Conservation (phyloP, 2,329 filamentous ascomycete species). For the Metarhizium album region DNA sequence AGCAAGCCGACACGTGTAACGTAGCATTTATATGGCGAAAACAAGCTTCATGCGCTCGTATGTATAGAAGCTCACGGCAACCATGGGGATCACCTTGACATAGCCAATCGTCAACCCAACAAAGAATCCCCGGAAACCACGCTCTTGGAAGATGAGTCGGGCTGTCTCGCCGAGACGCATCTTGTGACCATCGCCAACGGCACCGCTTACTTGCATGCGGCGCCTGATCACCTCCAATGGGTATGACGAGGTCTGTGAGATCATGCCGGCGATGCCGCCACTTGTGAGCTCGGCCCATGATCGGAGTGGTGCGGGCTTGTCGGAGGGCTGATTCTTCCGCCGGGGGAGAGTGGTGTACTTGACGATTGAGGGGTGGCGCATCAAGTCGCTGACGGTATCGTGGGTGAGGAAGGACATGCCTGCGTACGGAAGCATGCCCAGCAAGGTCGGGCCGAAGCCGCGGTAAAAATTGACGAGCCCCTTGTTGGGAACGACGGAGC, state of each 20-base stretch:
- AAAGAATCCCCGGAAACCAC: conserved; percentile 74
- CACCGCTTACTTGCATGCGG: conserved; percentile 92
- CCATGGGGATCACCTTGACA: conserved; percentile 86
- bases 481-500: conserved; percentile 43
- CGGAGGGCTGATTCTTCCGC: conserved; percentile 38
- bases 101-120: conserved; percentile 92
- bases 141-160: conserved; percentile 61
- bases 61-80: conserved; percentile 56
- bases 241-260: conserved; percentile 88
- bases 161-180: conserved; percentile 72
- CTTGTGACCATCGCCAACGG: conserved; percentile 79
- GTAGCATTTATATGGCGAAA: conserved; percentile 48
- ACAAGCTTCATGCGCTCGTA: conserved; percentile 53
- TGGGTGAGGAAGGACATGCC: conserved; percentile 93
- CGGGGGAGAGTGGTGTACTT: conserved; percentile 64
- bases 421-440: conserved; percentile 95
- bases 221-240: conserved; percentile 86
- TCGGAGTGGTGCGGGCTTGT: conserved; percentile 61
- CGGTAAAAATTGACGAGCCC: conserved; percentile 90
- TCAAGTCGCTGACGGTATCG: conserved; percentile 75
- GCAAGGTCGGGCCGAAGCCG: conserved; percentile 78
- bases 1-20: not conserved
- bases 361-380: conserved; percentile 59
- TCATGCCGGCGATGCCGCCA: conserved; percentile 75
- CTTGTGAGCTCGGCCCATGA: conserved; percentile 80